These are phyloP conservation scores for Yamadazyma sp. DNA, from an alignment of 805 yeast species.

Conservation along the genomic window DNA sequence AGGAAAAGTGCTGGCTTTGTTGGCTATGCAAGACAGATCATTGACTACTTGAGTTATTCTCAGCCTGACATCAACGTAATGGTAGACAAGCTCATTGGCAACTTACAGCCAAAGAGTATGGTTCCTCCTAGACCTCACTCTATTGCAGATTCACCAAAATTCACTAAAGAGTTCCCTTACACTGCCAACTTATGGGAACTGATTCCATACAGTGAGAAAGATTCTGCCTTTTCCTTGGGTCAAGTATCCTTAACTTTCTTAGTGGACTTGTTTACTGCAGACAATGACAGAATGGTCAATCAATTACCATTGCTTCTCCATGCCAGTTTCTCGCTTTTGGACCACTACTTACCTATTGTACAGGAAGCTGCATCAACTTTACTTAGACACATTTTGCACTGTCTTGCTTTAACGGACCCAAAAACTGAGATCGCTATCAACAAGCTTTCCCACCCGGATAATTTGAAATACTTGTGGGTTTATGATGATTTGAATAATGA, in stretches of 20 bases:
- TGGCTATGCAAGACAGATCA: conserved; percentile 74
- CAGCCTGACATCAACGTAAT: conserved; percentile 46
- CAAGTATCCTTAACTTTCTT: conserved; percentile 83
- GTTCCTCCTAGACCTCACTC: conserved; percentile 59
- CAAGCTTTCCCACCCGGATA: conserved; percentile 54
- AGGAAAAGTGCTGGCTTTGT: conserved; percentile 73
- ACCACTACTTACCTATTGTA: conserved; percentile 81
- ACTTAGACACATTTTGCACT: conserved; percentile 69
- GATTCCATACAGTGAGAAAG: conserved; percentile 55
- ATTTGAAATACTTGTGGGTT: conserved; percentile 58
- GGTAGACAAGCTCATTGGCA: conserved; percentile 63
- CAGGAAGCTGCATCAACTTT: conserved; percentile 82
- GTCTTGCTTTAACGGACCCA: conserved; percentile 54
- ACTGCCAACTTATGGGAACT: conserved; percentile 68
- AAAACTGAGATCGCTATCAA: conserved; percentile 58
- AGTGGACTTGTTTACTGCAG: conserved; percentile 73
- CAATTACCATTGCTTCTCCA: conserved; percentile 76
- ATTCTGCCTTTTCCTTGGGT: conserved; percentile 80
- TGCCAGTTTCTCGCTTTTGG: conserved; percentile 74
- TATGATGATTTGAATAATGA: conserved; percentile 83
- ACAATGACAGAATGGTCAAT: conserved; percentile 58
- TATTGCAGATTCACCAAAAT: conserved; percentile 6
- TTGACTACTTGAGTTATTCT: conserved; percentile 67
- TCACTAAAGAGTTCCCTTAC: conserved; percentile 53
- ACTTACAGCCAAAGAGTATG: conserved; percentile 83